Evolutionary conservation across 1,284 basidiomycete genomes (phyloP).

Genomic region (Rhodotorula glutinis): DNA sequence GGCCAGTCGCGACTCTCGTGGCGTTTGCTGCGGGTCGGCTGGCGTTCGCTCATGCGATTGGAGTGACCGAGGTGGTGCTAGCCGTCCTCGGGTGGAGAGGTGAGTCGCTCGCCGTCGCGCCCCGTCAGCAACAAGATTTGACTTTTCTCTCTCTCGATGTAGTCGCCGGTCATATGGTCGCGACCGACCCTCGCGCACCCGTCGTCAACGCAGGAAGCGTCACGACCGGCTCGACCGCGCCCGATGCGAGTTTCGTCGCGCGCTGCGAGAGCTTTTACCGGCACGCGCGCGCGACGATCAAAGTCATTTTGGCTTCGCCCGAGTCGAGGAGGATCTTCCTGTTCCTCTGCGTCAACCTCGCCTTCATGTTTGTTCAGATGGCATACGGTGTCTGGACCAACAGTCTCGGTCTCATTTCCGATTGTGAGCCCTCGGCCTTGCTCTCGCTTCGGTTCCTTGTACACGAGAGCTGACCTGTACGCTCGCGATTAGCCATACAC

Average conservation of each 20-base stretch:
- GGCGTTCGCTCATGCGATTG: slow-evolving; percentile 34
- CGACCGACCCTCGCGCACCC: slow-evolving; percentile 38
- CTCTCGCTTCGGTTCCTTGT: not conserved
- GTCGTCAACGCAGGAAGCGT: slow-evolving; percentile 19
- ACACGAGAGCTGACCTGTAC: too few species aligned
- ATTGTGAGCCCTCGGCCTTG: slow-evolving; percentile 61
- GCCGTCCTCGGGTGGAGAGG: slow-evolving; percentile 38
- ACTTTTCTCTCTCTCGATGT: not conserved
- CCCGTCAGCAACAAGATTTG: too few species aligned
- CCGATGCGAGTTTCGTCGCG: slow-evolving; percentile 23
- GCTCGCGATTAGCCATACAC: slow-evolving; percentile 75
- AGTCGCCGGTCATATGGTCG: slow-evolving; percentile 41
- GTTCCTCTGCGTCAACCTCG: slow-evolving; percentile 90
- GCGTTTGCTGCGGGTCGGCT: slow-evolving; percentile 36
- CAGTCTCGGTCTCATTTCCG: slow-evolving; percentile 91
- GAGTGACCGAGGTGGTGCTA: slow-evolving; percentile 28
- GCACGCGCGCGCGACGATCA: slow-evolving; percentile 53
- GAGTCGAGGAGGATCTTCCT: slow-evolving; percentile 96
- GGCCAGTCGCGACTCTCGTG: slow-evolving; percentile 31
- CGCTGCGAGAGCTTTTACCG: slow-evolving; percentile 34
- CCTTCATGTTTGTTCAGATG: slow-evolving; percentile 74
- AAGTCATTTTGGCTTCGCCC: slow-evolving; percentile 81
- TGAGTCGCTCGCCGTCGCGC: slow-evolving; percentile 1
- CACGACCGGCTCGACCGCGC: slow-evolving; percentile 14
- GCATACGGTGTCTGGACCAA: slow-evolving; percentile 95